Evolutionary conservation across 345 rosid genomes (phyloP), one percentile per base, ranked within the genome.

Genomic region (Citrus inodora): DNA sequence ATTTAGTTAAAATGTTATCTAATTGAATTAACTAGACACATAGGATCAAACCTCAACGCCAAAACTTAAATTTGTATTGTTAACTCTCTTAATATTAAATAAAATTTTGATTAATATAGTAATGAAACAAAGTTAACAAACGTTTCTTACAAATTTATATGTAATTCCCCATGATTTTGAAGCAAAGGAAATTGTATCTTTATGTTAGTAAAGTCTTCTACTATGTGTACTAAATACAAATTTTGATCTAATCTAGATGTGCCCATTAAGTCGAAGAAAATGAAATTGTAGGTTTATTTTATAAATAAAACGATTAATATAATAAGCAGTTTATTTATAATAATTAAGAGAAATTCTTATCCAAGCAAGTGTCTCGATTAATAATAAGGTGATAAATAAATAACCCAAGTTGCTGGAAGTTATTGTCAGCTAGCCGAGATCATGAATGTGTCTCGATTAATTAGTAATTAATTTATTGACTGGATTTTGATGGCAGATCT

Each of bases 381-480:
- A 60, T 60, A 24, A 9, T 0, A 13, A 46, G 16, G 27, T 11
- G 6, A 60, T 25, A 13, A 3, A 70, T 6, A 27, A 25, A 48
- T 3, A 30, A 27, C n/a, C 61, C 40, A 60, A 80, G 55, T 74
- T n/a, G 68, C 67, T 74, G 70, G 64, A 25, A 42, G 25, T 38
- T 35, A 32, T 28, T 64, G 37, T 80, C 73, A 46, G 7, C 5
- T 5, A 65, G 80, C 73, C 67, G 51, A 42, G 24, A 64, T 55
- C 73, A 70, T 38, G 71, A 48, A 16, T 48, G 19, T 28, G 28
- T 53, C 58, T 1, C 9, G 32, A 11, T 46, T 25, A 40, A 25
- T 62, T 74, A 46, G 0, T 46, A 24, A 6, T 51, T 32, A 75
- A 75, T 64, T 28, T 46, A 61, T 48, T 48, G 63, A 21, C 6